Conservation (phyloP, 2,329 filamentous ascomycete species). For the Ascochyta pisi region DNA sequence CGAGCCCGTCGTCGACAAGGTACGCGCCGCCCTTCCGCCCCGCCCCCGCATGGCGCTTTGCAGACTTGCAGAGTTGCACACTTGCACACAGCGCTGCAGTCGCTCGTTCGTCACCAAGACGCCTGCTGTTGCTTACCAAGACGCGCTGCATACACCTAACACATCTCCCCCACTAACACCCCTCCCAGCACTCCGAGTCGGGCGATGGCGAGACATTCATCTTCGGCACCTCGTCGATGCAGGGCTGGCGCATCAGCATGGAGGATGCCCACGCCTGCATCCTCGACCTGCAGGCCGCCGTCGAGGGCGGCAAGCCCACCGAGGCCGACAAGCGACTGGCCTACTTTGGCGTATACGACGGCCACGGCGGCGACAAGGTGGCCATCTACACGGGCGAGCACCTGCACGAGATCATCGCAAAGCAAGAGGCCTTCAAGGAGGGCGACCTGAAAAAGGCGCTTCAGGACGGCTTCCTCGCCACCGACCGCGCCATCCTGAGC, state of each 20-base stretch:
- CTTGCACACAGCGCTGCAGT: background rate
- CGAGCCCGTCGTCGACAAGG: conserved; percentile 99
- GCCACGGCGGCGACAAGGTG: conserved; percentile 96
- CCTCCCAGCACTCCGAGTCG: conserved; percentile 76
- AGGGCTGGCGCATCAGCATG: conserved; percentile 99
- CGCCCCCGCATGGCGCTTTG: conserved; percentile 29
- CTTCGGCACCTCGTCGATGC: conserved; percentile 97
- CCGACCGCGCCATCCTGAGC: conserved; percentile 92
- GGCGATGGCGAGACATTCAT: conserved; percentile 92
- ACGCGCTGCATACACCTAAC: background rate
- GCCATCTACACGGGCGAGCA: conserved; percentile 91
- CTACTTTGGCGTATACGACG: conserved; percentile 98
- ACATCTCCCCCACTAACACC: too few species aligned
- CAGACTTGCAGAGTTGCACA: background rate
- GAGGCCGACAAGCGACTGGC: conserved; percentile 77
- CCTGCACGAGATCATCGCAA: conserved; percentile 91
- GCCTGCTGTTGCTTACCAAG: background rate
- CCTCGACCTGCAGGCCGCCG: conserved; percentile 78
- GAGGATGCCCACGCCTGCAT: conserved; percentile 93
- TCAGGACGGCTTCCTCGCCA: conserved; percentile 96
- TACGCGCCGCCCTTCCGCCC: conserved; percentile 58
- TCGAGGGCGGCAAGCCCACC: conserved; percentile 62
- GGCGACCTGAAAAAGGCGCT: conserved; percentile 94
- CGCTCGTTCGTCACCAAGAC: too few species aligned
- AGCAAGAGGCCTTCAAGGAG: conserved; percentile 91